Percentiles rank a stretch among this genome's conserved stretches.
Conservation (phyloP, 73 alveolate species). For the Paramecium biaurelia region DNA sequence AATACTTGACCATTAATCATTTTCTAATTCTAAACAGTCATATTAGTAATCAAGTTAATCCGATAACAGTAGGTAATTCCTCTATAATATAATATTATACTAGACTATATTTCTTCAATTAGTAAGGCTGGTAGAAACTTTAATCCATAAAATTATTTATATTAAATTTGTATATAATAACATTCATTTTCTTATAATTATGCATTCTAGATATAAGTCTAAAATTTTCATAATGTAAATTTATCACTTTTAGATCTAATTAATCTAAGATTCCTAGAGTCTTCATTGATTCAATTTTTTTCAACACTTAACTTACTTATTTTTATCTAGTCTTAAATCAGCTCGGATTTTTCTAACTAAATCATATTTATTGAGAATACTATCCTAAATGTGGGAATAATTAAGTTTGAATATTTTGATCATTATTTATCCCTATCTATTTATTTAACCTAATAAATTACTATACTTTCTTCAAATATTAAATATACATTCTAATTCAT, state of each 20-base stretch:
- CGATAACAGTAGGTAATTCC: background rate
- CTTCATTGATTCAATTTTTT: background rate
- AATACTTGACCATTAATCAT: background rate
- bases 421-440: no score
- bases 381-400: no score
- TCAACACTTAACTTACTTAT: conserved; percentile 15
- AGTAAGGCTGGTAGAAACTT: background rate
- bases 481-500: no score
- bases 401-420: no score
- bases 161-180: background rate
- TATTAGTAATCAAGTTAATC: background rate
- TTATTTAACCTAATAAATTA: no score
- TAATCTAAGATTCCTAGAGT: background rate
- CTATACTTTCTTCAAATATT: no score
- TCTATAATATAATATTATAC: background rate
- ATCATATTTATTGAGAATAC: background rate
- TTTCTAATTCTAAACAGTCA: background rate
- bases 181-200: background rate
- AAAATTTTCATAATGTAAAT: background rate
- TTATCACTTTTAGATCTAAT: background rate
- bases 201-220: background rate
- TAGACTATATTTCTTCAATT: background rate
- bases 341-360: conserved; percentile 13
- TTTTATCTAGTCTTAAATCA: background rate
- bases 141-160: background rate